Evolutionary conservation across 352 stramenopile genomes (phyloP), one percentile per base, ranked within the genome.

Genomic region (Stephanocyclus meneghinianus): DNA sequence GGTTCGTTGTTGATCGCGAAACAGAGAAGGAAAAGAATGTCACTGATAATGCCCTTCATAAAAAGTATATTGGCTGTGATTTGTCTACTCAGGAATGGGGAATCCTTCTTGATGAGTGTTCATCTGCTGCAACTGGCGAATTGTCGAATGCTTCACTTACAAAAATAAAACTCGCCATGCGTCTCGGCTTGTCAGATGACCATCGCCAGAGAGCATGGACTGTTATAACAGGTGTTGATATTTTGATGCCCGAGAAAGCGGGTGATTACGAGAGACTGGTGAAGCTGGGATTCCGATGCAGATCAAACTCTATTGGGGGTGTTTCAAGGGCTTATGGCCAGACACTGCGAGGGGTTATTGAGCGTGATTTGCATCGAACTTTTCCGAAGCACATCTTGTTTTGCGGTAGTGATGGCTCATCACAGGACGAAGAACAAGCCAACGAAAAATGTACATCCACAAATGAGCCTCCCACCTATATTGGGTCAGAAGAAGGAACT

Each of bases 321-420:
- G 1, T 83, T 87, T 73, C 65, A 66, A 45, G 71, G 15, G 18
- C 63, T 85, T 47, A n/a, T 45, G n/a, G n/a, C n/a, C 29, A 64
- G 42, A 45, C 65, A 11, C 56, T 48, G 21, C 76, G 84, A 66
- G 84, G 87, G 50, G 87, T 82, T 21, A 95, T 95, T 67, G 85
- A 92, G 42, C 63, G 87, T 26, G 91, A 95, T 74, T 84, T 95
- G 50, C 80, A 86, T 71, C 80, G 90, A 21, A 95, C 90, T 2
- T 94, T 89, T 79, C 91, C 91, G 30, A 70, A 83, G 13, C 89
- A 94, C 66, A 74, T 76, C n/a, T 68, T 94, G 37, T 95, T 95
- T 83, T 84, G 82, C 45, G 78, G 45, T 53, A 21, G n/a, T 9
- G 45, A 53, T 4, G 13, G 13, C n/a, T 2, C 9, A 10, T 11